A percentile compares a stretch with the other conserved stretches of the same genome.
Evolutionary conservation across 495 filamentous ascomycete species (phyloP).

Genomic region (Aspergillus ellipticus): DNA sequence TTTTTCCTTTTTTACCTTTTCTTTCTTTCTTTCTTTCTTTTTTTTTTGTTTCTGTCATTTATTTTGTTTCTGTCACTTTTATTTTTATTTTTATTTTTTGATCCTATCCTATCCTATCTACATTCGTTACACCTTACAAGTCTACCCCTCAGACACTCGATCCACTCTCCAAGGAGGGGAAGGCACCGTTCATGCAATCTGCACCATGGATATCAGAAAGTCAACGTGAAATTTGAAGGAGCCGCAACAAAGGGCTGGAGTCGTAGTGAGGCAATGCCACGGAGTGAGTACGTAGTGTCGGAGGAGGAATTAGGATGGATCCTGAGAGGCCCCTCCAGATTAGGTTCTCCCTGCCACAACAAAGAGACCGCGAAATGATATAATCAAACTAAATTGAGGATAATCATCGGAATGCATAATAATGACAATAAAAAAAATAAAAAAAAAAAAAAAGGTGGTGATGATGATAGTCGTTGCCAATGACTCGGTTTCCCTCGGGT

Average conservation of each 20-base stretch:
- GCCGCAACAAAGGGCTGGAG: constrained; percentile 11
- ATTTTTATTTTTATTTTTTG: constrained; percentile 11
- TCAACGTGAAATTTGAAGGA: constrained; percentile 8
- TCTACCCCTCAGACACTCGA: background rate
- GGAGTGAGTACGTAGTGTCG: background rate
- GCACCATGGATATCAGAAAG: constrained; percentile 11
- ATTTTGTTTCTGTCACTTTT: constrained; percentile 16
- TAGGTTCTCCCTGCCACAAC: background rate
- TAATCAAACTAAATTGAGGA: background rate
- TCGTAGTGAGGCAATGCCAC: background rate
- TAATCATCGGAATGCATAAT: background rate
- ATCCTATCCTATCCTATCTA: background rate
- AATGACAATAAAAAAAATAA: no score
- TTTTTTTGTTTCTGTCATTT: constrained; percentile 15
- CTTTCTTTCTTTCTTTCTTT: constrained; percentile 15
- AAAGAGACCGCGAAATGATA: background rate
- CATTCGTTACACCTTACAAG: background rate
- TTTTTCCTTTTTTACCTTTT: constrained; percentile 17
- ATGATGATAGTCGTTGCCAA: no score
- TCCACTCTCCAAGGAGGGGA: background rate
- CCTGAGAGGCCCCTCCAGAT: background rate
- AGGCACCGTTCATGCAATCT: constrained; percentile 17
- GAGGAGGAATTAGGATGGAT: background rate
- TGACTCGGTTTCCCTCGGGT: background rate
- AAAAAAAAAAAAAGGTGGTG: no score